A percentile compares a stretch with the other conserved stretches of the same genome.
Conservation (phyloP, 2,329 filamentous ascomycete species). For the Shiraia sp. region DNA sequence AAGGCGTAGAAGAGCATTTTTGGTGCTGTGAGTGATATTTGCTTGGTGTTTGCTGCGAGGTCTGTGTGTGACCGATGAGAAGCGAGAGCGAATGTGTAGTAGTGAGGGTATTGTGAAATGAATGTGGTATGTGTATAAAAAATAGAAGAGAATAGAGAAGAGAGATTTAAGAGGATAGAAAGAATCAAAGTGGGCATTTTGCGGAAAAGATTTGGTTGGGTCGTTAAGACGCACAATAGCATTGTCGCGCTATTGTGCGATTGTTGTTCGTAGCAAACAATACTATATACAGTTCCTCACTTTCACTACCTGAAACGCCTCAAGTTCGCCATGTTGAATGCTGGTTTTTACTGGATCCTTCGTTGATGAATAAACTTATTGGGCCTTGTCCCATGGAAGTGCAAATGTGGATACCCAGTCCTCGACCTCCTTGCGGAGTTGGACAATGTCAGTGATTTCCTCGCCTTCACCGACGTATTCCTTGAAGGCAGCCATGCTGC, state of each 20-base stretch:
- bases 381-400: slow-evolving; percentile 44
- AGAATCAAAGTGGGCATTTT: too few relatives aligned
- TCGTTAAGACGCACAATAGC: slow-evolving; percentile 14
- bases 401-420: slow-evolving; percentile 49
- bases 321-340: slow-evolving; percentile 13
- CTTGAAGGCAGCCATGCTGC: slow-evolving; percentile 46
- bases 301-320: slow-evolving; percentile 22
- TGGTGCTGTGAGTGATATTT: too few relatives aligned
- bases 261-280: slow-evolving; percentile 2
- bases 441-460: slow-evolving; percentile 47
- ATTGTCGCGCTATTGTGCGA: slow-evolving; percentile 11
- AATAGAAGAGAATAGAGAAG: too few relatives aligned
- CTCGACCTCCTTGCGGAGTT: slow-evolving; percentile 46
- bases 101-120: too few relatives aligned
- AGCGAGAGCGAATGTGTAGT: too few relatives aligned
- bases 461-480: slow-evolving; percentile 48
- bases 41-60: too few relatives aligned
- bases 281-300: slow-evolving; percentile 18
- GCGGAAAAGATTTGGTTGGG: too few relatives aligned
- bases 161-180: slow-evolving; percentile 6
- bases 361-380: slow-evolving; percentile 9
- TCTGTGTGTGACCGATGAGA: too few relatives aligned
- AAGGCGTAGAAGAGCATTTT: too few relatives aligned
- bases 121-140: too few relatives aligned
- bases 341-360: slow-evolving; percentile 6